Evolutionary conservation across 164 flowering plant genomes (phyloP), one percentile per base, ranked within the genome.

Genomic region (Buxus sempervirens): DNA sequence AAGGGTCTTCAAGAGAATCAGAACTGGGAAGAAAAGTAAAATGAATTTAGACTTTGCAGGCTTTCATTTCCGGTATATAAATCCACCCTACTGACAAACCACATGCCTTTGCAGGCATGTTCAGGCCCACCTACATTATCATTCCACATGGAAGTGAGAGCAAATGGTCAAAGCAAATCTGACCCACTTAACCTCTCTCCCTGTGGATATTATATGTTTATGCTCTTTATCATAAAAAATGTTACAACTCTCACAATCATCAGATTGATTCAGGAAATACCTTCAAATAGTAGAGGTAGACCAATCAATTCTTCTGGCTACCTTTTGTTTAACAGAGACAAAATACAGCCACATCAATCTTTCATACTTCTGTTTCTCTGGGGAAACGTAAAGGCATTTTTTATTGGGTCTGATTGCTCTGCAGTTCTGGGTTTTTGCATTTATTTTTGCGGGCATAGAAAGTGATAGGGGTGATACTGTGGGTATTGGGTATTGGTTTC

Each of bases 21-120:
- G 38, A 7, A 3, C 38, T 32, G 8, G 19, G 66, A n/a, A 28
- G 28, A 28, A 58, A 27, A 41, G 63, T 58, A 8, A 26, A 61
- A n/a, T 32, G 63, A 19, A 27, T 45, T 25, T 68, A 63, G 65
- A 51, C 61, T 54, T 36, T 13, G 78, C 49, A 65, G 58, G 65
- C 69, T 72, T 76, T 32, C 38, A 3, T 32, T 32, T 71, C 68
- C 81, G 75, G 80, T 74, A 63, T 73, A 79, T 23, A 63, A 70
- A 69, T 72, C 77, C 84, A 81, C 78, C 72, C 20, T 41, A 26
- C 84, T 82, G 86, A 81, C 86, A 81, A 28, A 65, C 71, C 68
- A 82, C 85, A 85, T 81, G 88, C 72, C 67, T 63, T 67, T 73
- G 70, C 69, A 75, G 79, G 65, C 74, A 76, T 38, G 54, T 42